Evolutionary conservation across 192 early-diverging fungal species (phyloP).

Genomic region (Linnemannia elongata): DNA sequence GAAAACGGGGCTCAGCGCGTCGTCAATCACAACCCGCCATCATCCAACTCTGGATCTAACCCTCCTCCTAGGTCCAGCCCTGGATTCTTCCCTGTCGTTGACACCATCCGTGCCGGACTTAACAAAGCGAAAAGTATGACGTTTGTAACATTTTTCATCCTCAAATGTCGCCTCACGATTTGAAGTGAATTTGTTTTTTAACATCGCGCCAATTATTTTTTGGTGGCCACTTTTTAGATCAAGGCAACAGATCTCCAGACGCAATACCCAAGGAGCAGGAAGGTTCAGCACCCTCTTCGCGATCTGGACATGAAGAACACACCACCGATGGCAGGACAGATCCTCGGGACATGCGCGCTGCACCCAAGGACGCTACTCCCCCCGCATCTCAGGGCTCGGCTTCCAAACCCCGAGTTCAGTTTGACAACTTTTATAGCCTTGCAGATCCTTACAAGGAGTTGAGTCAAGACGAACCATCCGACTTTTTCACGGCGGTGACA

Average conservation of each 20-base stretch:
- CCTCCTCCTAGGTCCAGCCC: constrained; percentile 21
- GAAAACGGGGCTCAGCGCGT: constrained; percentile 20
- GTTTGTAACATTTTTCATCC: background rate
- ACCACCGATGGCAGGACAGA: constrained; percentile 6
- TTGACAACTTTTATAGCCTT: constrained; percentile 58
- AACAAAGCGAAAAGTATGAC: constrained; percentile 21
- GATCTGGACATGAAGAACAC: constrained; percentile 28
- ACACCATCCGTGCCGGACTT: constrained; percentile 21
- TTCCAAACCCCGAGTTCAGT: constrained; percentile 28
- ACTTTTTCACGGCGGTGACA: constrained; percentile 48
- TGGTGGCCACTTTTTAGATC: background rate
- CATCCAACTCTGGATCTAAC: constrained; percentile 5
- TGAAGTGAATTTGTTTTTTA: too few species aligned
- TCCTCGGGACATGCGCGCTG: constrained; percentile 8
- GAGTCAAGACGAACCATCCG: constrained; percentile 38
- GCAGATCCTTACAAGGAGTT: constrained; percentile 53
- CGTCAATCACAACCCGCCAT: constrained; percentile 8
- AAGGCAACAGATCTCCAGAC: constrained; percentile 26
- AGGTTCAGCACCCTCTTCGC: constrained; percentile 5
- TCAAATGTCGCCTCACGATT: background rate
- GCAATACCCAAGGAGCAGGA: constrained; percentile 7
- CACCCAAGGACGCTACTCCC: constrained; percentile 24
- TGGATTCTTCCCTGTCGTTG: constrained; percentile 49
- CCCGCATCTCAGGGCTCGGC: constrained; percentile 11
- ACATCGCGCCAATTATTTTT: background rate